Evolutionary conservation across 169 alveolate species (phyloP), one percentile per base, ranked within the genome.

Genomic region (Cystoisospora suis): DNA sequence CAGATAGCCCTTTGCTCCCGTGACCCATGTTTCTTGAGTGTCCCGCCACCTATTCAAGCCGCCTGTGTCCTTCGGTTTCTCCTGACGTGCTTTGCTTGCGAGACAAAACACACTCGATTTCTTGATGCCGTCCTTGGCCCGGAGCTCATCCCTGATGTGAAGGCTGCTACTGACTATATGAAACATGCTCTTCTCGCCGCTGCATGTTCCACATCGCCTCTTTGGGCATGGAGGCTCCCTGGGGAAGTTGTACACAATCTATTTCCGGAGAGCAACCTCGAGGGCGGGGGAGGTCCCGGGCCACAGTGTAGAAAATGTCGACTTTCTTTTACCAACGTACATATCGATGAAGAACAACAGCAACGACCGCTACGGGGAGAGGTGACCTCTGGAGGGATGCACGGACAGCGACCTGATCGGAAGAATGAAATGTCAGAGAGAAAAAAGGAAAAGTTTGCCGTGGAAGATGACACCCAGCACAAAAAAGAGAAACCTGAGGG

Each of bases 71-170:
- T 40, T 9, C 47, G 58, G 29, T 12, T 72, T 20, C 83, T 72
- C 58, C 49, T 72, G 12, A 32, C 44, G 29, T 27, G 59, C 29
- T 72, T 40, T 32, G n/a, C 3, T 6, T 38, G 1, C 34, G 56
- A 29, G 47, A 9, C 4, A 4, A 72, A 72, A 20, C 83, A 72
- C 58, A 2, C 44, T 47, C 83, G 20, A 29, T 36, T 72, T 38
- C 32, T 72, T 5, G 56, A 36, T 5, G 83, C 58, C 56, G 45
- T 72, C 12, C 83, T 72, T n/a, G 83, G 83, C n/a, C 79, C 79
- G 9, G 38, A 29, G 29, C 2, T 65, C 36, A 17, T 44, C 79
- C 38, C 42, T 23, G 38, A 29, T 34, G 79, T 65, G 15, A 27
- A 40, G 12, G 20, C 6, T 0, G 79, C 79, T 38, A 65, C 79